Evolutionary conservation across 192 early-diverging fungal species (phyloP), one percentile per base, ranked within the genome.

Genomic region (Backusella australiensis): DNA sequence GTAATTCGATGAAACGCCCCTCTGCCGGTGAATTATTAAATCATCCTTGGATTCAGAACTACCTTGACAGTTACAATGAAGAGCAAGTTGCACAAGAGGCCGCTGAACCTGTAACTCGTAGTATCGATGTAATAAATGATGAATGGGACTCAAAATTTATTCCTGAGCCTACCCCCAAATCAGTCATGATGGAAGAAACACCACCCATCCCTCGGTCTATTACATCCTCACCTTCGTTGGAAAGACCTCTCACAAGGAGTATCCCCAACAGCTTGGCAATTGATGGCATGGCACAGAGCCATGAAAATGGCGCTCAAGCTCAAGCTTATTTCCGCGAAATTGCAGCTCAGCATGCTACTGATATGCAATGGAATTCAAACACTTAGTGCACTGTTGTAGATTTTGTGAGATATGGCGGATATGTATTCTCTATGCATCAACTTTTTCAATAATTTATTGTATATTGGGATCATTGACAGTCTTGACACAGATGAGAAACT

Each of bases 11-110:
- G 1, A 79, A 91, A 34, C 91, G 96, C 3, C 94, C 96, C 2
- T 79, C 86, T 2, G 96, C 96, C 1, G 79, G 82, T 2, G 94
- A 96, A 66, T 79, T 97, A 23, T 77, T 96, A 23, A 59, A 82
- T 5, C 91, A 97, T 80, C 83, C 86, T 12, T 97, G 95, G 94
- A 81, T 95, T 19, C 73, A 79, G 2, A 84, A 80, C 19, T 87
- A 85, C 21, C 34, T 81, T 36, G 77, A 80, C 26, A 34, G 52
- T 59, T 73, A 46, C 34, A 70, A 32, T 21, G 65, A 67, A 32
- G 65, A 75, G 1, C 41, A 71, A 32, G 35, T 49, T 8, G 23
- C 44, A 29, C 56, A 63, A 63, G 56, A 63, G 12, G 56, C 23
- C 12, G 2, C 4, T 63, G 41, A 12, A 4, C 68, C 38, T 23